Evolutionary conservation across 2,329 filamentous ascomycete genomes (phyloP), one percentile per base, ranked within the genome.

Genomic region (Fusarium verticillioides): DNA sequence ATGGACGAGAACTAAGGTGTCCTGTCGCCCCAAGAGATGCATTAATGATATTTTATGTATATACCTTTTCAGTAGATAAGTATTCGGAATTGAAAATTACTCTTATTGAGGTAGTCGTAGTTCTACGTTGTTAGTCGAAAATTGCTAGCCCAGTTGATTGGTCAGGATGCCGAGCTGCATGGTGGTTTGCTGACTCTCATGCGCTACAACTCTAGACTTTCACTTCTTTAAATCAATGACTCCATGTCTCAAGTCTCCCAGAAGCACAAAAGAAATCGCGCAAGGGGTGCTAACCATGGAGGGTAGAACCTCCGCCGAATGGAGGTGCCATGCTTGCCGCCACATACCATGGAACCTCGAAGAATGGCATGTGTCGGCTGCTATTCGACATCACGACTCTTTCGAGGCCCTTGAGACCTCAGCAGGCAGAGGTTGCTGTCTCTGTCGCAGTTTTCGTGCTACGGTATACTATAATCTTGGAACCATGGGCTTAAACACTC

Each of bases 1-100:
- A 49, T 78, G 50, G 46, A 78, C 13, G 63, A 69, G 36, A 74
- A 72, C 42, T 75, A 62, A 44, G 21, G 10, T 13, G 2, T 6
- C 3, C 21, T 1, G 19, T 2, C 8, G 8, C 8, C 16, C 4
- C 7, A 16, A 39, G 23, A 26, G 23, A 5, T 5, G 13, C 4
- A 12, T 21, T 28, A 28, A 13, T 4, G 5, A 28, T n/a, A 30
- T n/a, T n/a, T 18, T 2, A 7, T 8, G 13, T 58, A 47, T 12
- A 58, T 36, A 47, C 3, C 9, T n/a, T n/a, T 7, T 8, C 4
- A 12, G 10, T 47, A 36, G 13, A 47, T 19, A 58, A 10, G 47
- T 36, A 21, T 7, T 0, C 9, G 2, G 7, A 11, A 57, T 16
- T 4, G 1, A 1, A 46, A 44, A 32, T 2, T 23, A 7, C 2